Evolutionary conservation across 176 grass and related monocot genomes (phyloP).

Genomic region (Urochloa ruziziensis): DNA sequence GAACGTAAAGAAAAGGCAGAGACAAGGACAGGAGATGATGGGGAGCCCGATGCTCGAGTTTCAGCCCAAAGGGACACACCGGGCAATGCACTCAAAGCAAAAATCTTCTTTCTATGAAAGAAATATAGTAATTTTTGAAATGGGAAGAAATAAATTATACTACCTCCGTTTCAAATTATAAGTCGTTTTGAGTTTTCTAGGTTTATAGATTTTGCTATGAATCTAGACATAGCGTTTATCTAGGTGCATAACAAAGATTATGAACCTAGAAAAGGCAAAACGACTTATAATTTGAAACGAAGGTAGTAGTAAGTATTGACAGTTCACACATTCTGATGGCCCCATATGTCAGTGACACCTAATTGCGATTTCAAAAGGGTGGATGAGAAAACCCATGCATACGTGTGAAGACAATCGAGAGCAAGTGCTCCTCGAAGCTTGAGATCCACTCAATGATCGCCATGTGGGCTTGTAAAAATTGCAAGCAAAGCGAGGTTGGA

Average conservation of each 20-base stretch:
- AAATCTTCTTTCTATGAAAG: not conserved
- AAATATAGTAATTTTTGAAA: no score
- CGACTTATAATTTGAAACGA: no score
- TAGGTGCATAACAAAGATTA: no score
- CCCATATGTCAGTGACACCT: not conserved
- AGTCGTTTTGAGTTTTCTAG: no score
- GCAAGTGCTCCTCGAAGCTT: not conserved
- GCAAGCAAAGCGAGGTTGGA: not conserved
- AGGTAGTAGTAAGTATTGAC: not conserved
- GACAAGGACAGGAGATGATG: not conserved
- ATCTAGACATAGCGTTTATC: no score
- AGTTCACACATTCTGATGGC: not conserved
- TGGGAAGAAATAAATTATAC: no score
- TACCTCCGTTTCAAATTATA: no score
- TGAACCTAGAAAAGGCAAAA: no score
- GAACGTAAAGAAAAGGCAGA: not conserved
- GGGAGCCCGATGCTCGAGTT: not conserved
- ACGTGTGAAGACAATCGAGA: not conserved
- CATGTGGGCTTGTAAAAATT: not conserved
- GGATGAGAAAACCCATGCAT: not conserved
- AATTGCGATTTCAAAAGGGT: not conserved
- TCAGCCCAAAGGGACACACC: not conserved
- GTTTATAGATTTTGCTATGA: no score
- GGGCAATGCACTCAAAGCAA: not conserved
- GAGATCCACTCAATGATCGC: not conserved